phyloP scores from a whole-genome alignment of 257 asterid genomes.

The Penstemon davidsonii region DNA sequence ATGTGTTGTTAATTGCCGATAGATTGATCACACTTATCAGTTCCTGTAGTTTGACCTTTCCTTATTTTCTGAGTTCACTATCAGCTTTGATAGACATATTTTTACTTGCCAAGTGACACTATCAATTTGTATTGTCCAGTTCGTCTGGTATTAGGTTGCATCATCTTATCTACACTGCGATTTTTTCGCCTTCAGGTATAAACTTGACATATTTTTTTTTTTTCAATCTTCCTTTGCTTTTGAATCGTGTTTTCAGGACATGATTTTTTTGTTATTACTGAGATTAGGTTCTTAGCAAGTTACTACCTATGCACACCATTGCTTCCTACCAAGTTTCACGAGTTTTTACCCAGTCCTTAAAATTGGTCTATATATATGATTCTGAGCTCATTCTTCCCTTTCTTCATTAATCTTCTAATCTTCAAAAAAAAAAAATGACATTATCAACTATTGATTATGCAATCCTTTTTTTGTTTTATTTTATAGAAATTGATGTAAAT shows the following conservation, averaged over 20 bases:
- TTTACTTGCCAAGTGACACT: slow-evolving; percentile 10
- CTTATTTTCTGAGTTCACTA: slow-evolving; percentile 12
- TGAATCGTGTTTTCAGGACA: slow-evolving; percentile 11
- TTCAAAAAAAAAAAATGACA: not conserved
- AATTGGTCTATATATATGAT: not conserved
- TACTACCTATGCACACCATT: slow-evolving; percentile 3
- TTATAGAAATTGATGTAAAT: slow-evolving; percentile 26
- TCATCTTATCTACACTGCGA: slow-evolving; percentile 65
- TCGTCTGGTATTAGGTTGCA: slow-evolving; percentile 78
- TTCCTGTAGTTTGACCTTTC: slow-evolving; percentile 8
- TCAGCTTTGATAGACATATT: slow-evolving; percentile 13
- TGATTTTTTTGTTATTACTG: slow-evolving; percentile 14
- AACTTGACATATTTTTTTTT: slow-evolving; percentile 5
- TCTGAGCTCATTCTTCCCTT: slow-evolving; percentile 10
- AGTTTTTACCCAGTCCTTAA: too few species aligned
- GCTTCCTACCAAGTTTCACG: not conserved
- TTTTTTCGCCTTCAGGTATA: slow-evolving; percentile 78
- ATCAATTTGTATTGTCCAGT: slow-evolving; percentile 48
- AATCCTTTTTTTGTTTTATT: slow-evolving; percentile 5
- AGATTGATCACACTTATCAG: slow-evolving; percentile 16
- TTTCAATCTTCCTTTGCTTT: slow-evolving; percentile 9
- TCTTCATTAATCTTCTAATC: slow-evolving; percentile 7
- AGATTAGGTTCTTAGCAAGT: slow-evolving; percentile 2
- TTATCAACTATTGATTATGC: not conserved
- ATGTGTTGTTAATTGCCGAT: not conserved